Evolutionary conservation across 2,329 filamentous ascomycete species (phyloP).

Genomic region (Hirsutella thompsonii): DNA sequence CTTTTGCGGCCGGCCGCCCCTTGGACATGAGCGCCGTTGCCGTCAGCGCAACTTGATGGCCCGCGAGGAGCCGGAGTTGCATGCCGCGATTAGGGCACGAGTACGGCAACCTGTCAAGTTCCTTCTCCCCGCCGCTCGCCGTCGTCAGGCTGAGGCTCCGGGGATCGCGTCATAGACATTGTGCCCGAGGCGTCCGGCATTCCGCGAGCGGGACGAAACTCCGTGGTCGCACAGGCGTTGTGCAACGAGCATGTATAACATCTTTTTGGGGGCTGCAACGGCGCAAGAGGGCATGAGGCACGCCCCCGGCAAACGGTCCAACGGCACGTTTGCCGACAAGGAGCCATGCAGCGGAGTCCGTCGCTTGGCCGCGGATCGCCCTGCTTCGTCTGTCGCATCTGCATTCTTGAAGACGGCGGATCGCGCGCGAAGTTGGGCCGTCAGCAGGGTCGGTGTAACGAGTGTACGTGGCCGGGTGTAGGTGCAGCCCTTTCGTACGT

Average conservation of each 20-base stretch:
- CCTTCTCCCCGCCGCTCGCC: no score
- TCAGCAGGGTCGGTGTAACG: conserved; percentile 2
- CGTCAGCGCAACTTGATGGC: no score
- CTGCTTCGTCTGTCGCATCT: not conserved
- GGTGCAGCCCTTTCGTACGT: not conserved
- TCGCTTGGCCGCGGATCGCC: not conserved
- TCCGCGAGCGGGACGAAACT: not conserved
- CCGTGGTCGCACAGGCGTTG: not conserved
- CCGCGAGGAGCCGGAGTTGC: no score
- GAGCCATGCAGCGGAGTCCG: not conserved
- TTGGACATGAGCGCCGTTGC: not conserved
- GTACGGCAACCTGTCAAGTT: not conserved
- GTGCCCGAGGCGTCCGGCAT: not conserved
- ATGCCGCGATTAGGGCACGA: no score
- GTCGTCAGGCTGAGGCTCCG: not conserved
- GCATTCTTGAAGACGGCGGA: not conserved
- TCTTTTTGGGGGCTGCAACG: not conserved
- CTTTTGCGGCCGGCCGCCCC: not conserved
- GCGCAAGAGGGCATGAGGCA: not conserved
- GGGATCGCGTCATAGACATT: not conserved
- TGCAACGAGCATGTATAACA: not conserved
- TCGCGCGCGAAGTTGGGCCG: conserved; percentile 2
- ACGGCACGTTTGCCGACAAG: not conserved
- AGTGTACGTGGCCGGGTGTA: not conserved
- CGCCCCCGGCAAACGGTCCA: not conserved